These are phyloP conservation scores for Tylopilus sp. DNA, from an alignment of 768 basidiomycete genomes.

Conservation along the genomic window DNA sequence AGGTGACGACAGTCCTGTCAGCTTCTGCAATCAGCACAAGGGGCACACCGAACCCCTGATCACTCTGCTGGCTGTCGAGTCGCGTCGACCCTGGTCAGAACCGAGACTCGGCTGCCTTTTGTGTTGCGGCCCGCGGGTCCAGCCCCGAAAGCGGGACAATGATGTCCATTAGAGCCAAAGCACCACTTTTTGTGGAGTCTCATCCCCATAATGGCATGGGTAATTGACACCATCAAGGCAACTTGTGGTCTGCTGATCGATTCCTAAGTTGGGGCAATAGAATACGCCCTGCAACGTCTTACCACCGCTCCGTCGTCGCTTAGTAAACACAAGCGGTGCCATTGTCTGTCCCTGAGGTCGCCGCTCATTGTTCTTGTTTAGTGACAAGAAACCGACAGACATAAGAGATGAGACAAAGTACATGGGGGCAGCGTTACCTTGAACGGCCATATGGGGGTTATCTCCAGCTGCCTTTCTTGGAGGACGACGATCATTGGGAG, in stretches of 20 bases:
- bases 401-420: not conserved
- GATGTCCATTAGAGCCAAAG: not conserved
- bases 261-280: not conserved
- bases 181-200: not conserved
- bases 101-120: not conserved
- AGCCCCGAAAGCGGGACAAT: no score
- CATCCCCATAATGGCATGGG: no score
- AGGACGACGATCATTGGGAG: slow-evolving; percentile 1
- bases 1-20: not conserved
- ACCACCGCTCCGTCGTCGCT: not conserved
- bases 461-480: slow-evolving; percentile 6
- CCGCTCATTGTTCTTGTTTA: not conserved
- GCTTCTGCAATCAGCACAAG: not conserved
- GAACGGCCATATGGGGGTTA: not conserved
- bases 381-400: no score
- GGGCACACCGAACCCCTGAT: not conserved
- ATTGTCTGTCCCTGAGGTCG: not conserved
- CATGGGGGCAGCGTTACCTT: not conserved
- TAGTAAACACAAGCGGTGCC: not conserved
- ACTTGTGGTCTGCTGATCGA: not conserved
- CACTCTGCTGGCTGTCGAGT: no score
- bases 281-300: not conserved
- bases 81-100: not conserved
- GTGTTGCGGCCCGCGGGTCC: not conserved
- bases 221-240: no score